Base-by-base conservation (phyloP, 495 filamentous ascomycete species). In the Penicillium cataractarum region DNA sequence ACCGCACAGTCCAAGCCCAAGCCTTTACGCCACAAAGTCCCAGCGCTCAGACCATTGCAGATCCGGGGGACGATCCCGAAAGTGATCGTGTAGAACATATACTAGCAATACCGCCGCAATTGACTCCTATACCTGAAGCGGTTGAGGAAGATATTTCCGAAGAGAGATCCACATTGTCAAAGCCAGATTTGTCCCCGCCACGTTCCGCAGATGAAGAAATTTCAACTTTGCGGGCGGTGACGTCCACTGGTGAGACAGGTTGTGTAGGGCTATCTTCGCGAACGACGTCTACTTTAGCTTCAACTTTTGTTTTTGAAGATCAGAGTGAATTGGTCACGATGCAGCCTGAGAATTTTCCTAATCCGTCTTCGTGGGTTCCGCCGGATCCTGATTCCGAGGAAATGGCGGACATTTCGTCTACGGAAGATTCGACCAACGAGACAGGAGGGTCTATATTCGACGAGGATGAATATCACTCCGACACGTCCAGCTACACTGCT, bases 401-500 rank as follows among this genome's bases (percentile, higher is more conserved):
- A n/a, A n/a, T 51, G 13, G 68, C 12, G 15, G 61, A 65, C 19
- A 5, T 24, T 3, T 61, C 59, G 12, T 70, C 68, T 24, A 44
- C 52, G 12, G 61, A 27, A 22, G 61, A 22, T 33, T 67, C 65
- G n/a, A 63, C 60, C 33, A 60, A 50, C 29, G 63, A 37, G 17
- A 55, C 61, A 21, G 44, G 22, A 22, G 60, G 49, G 26, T 68
- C 70, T n/a, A 56, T 72, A 5, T 72, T 70, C 32, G 70, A 66
- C 17, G 61, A 69, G 13, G 49, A 52, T 8, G 26, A 32, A 26
- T 66, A 69, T 48, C 15, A 65, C 15, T 65, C 69, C 6, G 70
- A 68, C 19, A 68, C 51, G 12, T 71, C 70, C n/a, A 71, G 33
- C 44, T 64, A 71, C 8, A 72, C 70, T 1, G 68, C 70, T 0